Evolutionary conservation across 2,329 filamentous ascomycete species (phyloP).

Genomic region (Tolypocladium nubicola): DNA sequence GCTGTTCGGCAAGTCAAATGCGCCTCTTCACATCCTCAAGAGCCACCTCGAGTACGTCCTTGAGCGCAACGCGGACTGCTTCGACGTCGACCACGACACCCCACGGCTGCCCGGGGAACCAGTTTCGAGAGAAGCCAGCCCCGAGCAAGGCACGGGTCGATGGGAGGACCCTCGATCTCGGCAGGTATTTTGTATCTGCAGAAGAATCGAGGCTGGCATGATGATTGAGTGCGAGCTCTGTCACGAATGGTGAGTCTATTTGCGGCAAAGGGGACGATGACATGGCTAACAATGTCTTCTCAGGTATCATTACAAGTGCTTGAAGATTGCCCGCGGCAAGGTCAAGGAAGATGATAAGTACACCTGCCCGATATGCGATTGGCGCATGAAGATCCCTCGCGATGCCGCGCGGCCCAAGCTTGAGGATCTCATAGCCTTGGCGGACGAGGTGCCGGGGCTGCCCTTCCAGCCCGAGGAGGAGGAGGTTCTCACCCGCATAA

Average conservation of each 20-base stretch:
- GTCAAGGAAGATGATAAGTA: constrained; percentile 98
- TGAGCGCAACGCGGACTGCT: constrained; percentile 81
- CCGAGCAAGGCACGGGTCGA: constrained; percentile 38
- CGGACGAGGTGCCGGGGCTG: constrained; percentile 67
- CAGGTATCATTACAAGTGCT: constrained; percentile 94
- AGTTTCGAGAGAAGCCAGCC: constrained; percentile 68
- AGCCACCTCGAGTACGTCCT: constrained; percentile 90
- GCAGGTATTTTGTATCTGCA: constrained; percentile 95
- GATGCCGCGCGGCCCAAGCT: constrained; percentile 93
- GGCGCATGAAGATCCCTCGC: constrained; percentile 90
- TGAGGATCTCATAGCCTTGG: constrained; percentile 76
- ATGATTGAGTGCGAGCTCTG: constrained; percentile 99
- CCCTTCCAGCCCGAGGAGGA: constrained; percentile 97
- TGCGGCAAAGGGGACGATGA: not conserved
- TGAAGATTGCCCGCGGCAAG: constrained; percentile 95
- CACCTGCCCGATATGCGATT: constrained; percentile 96
- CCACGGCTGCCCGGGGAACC: constrained; percentile 87
- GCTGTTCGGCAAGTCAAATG: constrained; percentile 94
- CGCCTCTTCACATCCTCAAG: constrained; percentile 88
- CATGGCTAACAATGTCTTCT: not conserved
- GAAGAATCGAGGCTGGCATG: constrained; percentile 87
- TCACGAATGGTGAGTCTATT: constrained; percentile 79
- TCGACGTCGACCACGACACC: constrained; percentile 75
- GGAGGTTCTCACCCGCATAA: constrained; percentile 72
- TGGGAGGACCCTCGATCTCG: constrained; percentile 52